A percentile compares a stretch with the other conserved stretches of the same genome.
phyloP scores from a whole-genome alignment of 257 asterid species.

The Ehretia macrophylla region DNA sequence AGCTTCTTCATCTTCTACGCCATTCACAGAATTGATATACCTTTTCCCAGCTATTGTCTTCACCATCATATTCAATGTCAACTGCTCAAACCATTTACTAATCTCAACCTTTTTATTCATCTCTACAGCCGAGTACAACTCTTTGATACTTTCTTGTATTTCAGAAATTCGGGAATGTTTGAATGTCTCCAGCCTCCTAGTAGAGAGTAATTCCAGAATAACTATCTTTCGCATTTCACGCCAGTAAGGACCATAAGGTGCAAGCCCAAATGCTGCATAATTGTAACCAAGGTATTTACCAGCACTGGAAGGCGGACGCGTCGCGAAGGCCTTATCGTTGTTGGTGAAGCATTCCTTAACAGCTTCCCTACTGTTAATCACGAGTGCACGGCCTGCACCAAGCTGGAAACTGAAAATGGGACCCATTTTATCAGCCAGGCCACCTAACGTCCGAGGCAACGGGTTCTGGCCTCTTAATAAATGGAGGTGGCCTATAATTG shows the following conservation, averaged over 20 bases:
- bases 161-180: constrained; percentile 33
- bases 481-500: neutral
- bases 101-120: constrained; percentile 14
- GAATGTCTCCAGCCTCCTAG: constrained; percentile 35
- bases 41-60: constrained; percentile 43
- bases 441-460: neutral
- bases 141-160: constrained; percentile 20
- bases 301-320: constrained; percentile 30
- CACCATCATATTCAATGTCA: constrained; percentile 31
- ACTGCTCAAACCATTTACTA: constrained; percentile 32
- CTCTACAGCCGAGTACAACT: constrained; percentile 6
- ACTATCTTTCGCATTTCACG: constrained; percentile 44
- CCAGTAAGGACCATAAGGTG: constrained; percentile 46
- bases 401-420: neutral
- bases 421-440: neutral
- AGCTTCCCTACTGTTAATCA: neutral
- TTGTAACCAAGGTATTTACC: constrained; percentile 44
- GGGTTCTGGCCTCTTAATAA: neutral
- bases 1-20: constrained; percentile 9
- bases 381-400: neutral
- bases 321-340: constrained; percentile 1
- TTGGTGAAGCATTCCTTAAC: neutral
- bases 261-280: constrained; percentile 37
- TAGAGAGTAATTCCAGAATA: constrained; percentile 38
- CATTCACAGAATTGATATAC: constrained; percentile 1